phyloP scores from a whole-genome alignment of 2,329 filamentous ascomycete genomes.

The Myriosclerotinia duriaeana region DNA sequence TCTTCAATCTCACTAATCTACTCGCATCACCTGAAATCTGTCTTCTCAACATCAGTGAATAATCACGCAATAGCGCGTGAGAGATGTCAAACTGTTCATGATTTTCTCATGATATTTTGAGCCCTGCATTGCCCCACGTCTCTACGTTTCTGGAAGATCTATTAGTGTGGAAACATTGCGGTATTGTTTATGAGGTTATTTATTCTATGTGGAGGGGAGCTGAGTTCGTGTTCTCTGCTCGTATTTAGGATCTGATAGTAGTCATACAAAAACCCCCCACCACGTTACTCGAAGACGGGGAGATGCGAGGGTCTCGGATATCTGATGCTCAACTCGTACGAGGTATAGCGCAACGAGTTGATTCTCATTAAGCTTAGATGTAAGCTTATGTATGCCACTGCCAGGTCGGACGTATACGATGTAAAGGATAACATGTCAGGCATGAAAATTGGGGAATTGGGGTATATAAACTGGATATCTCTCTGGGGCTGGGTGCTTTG shows the following conservation, averaged over 20 bases:
- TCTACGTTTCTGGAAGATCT: not conserved
- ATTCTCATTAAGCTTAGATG: not conserved
- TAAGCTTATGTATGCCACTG: not conserved
- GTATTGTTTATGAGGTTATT: not conserved
- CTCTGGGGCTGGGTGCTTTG: not conserved
- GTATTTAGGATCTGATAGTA: not conserved
- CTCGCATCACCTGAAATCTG: not conserved
- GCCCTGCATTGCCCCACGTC: too few relatives aligned
- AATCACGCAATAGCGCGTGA: slow-evolving; percentile 1
- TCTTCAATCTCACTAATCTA: slow-evolving; percentile 1
- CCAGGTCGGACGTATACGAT: not conserved
- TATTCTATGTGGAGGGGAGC: not conserved
- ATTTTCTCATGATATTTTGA: not conserved
- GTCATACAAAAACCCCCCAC: not conserved
- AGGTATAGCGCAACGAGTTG: not conserved
- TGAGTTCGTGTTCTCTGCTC: not conserved
- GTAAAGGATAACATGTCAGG: not conserved
- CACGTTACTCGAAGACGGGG: not conserved
- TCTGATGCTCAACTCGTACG: not conserved
- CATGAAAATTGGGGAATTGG: not conserved
- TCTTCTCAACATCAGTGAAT: not conserved
- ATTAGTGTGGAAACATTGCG: not conserved
- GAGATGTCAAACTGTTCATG: not conserved
- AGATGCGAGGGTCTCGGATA: not conserved
- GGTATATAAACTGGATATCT: not conserved